Base-by-base conservation (phyloP, 805 yeast species). In the Lipomyces orientalis region DNA sequence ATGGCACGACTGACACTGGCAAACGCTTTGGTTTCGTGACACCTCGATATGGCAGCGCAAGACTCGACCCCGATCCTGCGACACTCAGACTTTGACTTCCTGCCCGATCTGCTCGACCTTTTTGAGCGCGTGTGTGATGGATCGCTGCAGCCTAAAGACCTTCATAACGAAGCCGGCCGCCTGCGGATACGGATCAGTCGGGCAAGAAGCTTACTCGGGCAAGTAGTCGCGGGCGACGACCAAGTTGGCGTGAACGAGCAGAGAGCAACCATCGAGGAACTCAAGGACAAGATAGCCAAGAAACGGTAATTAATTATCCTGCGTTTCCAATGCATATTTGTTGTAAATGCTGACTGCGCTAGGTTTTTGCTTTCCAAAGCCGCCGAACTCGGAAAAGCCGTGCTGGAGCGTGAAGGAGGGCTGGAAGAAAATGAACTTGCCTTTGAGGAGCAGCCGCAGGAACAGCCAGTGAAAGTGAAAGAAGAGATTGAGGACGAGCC, bases 111-210 rank as follows among this genome's bases (percentile, higher is more conserved):
- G 22, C 62, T 46, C 25, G 69, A 65, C 49, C 60, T 68, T 10
- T 52, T 68, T 10, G 70, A 66, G 57, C 69, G 65, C 14, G 71
- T 68, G 29, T 54, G 67, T 31, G 51, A 55, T 4, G 71, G 71
- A 4, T 35, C 60, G 1, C 60, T 68, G 7, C 51, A 54, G 2
- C 64, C 68, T 1, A 68, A 68, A 34, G 67, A 68, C 29, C 22
- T 66, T 14, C 57, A 64, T 57, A 66, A 55, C 25, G 71, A 62
- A 29, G 69, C 71, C 1, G 68, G 70, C 2, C 59, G 67, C 25
- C 60, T 68, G 14, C 25, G 67, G 6, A 64, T 65, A 5, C 54
- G 51, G 33, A 52, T 68, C 16, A 54, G 43, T 8, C 62, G 68
- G 16, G 59, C 61, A 8, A 57, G 61, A 39, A 31, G 12, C 12